Evolutionary conservation across 2,329 filamentous ascomycete species (phyloP).

Genomic region (Zymoseptoria passerinii): DNA sequence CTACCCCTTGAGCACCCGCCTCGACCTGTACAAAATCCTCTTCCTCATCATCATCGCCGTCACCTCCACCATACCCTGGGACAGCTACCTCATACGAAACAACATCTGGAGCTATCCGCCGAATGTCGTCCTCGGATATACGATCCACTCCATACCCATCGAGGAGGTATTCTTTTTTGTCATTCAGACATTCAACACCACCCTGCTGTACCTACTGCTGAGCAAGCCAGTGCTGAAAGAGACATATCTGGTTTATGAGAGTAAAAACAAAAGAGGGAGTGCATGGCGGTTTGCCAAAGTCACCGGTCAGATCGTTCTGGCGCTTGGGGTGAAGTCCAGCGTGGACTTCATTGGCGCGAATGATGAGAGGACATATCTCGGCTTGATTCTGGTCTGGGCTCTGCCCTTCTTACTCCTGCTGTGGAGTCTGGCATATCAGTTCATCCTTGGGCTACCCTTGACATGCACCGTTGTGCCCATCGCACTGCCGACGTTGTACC

Average conservation of each 20-base stretch:
- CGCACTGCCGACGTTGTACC: slow-evolving; percentile 55
- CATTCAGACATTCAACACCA: slow-evolving; percentile 67
- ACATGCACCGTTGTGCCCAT: slow-evolving; percentile 54
- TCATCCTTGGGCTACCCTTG: slow-evolving; percentile 53
- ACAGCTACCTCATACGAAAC: slow-evolving; percentile 62
- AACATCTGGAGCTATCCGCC: slow-evolving; percentile 64
- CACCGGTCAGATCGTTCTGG: slow-evolving; percentile 45
- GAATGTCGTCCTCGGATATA: slow-evolving; percentile 55
- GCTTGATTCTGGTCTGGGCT: slow-evolving; percentile 62
- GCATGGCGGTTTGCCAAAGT: slow-evolving; percentile 37
- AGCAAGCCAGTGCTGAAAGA: slow-evolving; percentile 56
- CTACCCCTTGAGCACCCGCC: slow-evolving; percentile 52
- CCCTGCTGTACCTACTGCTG: slow-evolving; percentile 57
- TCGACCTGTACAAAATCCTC: slow-evolving; percentile 55
- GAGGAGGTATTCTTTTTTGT: slow-evolving; percentile 74
- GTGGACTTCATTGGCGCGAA: slow-evolving; percentile 39
- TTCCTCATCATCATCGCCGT: slow-evolving; percentile 58
- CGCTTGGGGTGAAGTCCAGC: slow-evolving; percentile 38
- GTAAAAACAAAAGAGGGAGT: slow-evolving; percentile 15
- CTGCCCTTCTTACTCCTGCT: slow-evolving; percentile 56
- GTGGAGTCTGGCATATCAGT: slow-evolving; percentile 56
- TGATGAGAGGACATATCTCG: slow-evolving; percentile 54
- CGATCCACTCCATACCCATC: slow-evolving; percentile 55
- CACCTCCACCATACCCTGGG: slow-evolving; percentile 63
- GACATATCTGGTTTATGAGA: slow-evolving; percentile 41